Evolutionary conservation across 2,329 filamentous ascomycete genomes (phyloP).

Genomic region (Neonectria coccinea): DNA sequence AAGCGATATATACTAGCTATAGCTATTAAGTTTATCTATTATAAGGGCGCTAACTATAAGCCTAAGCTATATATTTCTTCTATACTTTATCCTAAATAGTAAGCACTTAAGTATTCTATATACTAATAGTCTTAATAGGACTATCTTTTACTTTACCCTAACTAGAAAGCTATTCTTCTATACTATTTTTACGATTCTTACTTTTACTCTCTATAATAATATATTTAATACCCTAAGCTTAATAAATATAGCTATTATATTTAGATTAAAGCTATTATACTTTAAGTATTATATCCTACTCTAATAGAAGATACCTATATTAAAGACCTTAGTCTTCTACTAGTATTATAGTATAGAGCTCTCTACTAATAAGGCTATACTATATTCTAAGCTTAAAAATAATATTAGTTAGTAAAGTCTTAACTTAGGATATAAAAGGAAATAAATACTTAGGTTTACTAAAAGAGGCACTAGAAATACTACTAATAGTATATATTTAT

Average conservation of each 20-base stretch:
- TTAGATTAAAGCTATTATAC: neutral
- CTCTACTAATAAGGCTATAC: neutral
- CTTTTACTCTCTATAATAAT: neutral
- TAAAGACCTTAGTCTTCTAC: neutral
- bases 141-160: constrained; percentile 5
- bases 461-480: neutral
- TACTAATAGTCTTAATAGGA: constrained; percentile 16
- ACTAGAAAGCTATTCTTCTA: neutral
- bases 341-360: neutral
- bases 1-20: constrained; percentile 40
- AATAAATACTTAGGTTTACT: neutral
- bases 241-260: neutral
- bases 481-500: neutral
- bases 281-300: neutral
- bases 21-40: constrained; percentile 47
- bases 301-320: neutral
- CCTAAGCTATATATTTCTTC: constrained; percentile 45
- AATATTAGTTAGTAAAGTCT: neutral
- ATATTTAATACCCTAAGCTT: neutral
- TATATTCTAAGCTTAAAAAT: neutral
- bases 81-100: neutral
- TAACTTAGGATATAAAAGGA: neutral
- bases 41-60: constrained; percentile 47
- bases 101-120: neutral
- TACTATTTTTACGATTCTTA: neutral